Base-by-base conservation (phyloP, 2,329 filamentous ascomycete species). In the Venturia carpophila region DNA sequence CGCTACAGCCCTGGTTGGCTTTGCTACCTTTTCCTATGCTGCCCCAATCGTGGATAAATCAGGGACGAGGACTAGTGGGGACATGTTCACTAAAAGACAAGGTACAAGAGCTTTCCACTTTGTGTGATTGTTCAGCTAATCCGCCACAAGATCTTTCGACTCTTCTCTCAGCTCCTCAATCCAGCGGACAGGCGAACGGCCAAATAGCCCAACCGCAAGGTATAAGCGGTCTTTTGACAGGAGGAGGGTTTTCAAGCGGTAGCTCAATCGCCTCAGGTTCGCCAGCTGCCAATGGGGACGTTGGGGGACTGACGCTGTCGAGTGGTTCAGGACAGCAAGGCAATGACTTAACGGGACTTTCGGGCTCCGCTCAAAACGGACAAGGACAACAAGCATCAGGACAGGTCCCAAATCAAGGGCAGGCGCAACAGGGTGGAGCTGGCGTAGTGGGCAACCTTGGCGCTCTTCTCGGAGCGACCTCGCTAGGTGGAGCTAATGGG, bases 21-120 rank as follows among this genome's bases (percentile, higher is more conserved):
- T 63, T 55, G 62, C 43, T 52, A 21, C 37, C 37, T 17, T 58
- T n/a, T 58, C 30, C 19, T n/a, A 15, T 37, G 62, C 43, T 19
- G 47, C 42, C n/a, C 62, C 62, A 27, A 63, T 63, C 27, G 27
- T 63, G 41, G 62, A 52, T 49, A 55, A 19, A 7, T 39, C 43
- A 21, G 62, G 43, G 19, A 52, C 52, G 1, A 47, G 37, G 24
- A 43, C 42, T 15, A 17, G 34, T 9, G n/a, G 42, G 6, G 24
- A 49, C 6, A 45, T 21, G 60, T 30, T 61, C 15, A 43, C 37
- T 5, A 61, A 58, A 37, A 58, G 52, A 58, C 52, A 58, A 37
- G 52, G 52, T 58, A 37, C 19, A 17, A 37, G 27, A 58, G 30
- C 27, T n/a, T 15, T 11, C 15, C n/a, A 27, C 10, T 37, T 37